These are phyloP conservation scores for Xylaria sp. DNA, from an alignment of 2,329 filamentous ascomycete species.

Conservation along the genomic window DNA sequence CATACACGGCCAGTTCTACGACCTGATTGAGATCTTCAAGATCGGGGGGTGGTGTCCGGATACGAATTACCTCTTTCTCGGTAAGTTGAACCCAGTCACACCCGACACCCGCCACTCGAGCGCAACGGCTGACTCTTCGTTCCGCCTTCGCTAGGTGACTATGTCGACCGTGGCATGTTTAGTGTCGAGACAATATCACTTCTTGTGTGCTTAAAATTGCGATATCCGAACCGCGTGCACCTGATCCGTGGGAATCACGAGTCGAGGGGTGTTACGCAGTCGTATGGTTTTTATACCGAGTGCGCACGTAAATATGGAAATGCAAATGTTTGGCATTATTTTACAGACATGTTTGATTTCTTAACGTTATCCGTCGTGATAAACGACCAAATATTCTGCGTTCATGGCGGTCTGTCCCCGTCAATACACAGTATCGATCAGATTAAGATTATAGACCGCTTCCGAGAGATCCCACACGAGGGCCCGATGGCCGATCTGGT, in stretches of 20 bases:
- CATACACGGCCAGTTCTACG: conserved; percentile 98
- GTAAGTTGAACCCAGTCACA: conserved; percentile 57
- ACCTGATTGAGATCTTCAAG: conserved; percentile 98
- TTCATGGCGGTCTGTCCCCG: conserved; percentile 88
- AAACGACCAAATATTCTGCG: conserved; percentile 98
- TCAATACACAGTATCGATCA: conserved; percentile 98
- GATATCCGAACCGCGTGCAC: conserved; percentile 95
- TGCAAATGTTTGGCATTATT: conserved; percentile 99
- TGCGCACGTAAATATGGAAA: conserved; percentile 98
- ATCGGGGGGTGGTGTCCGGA: conserved; percentile 97
- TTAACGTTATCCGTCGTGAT: conserved; percentile 96
- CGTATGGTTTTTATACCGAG: conserved; percentile 98
- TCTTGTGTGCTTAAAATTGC: conserved; percentile 94
- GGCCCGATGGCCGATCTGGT: conserved; percentile 99
- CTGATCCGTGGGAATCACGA: conserved; percentile 98
- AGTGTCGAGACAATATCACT: conserved; percentile 98
- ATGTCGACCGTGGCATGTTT: conserved; percentile 98
- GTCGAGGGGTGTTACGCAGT: conserved; percentile 96
- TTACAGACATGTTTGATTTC: conserved; percentile 99
- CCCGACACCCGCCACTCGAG: background rate
- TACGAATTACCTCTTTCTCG: conserved; percentile 97
- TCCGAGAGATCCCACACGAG: conserved; percentile 97
- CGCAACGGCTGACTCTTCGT: conserved; percentile 20
- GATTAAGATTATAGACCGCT: conserved; percentile 99
- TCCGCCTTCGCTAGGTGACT: conserved; percentile 73